Percentiles rank a stretch among this genome's conserved stretches.
Evolutionary conservation across 345 rosid genomes (phyloP).

Genomic region (Punica granatum): DNA sequence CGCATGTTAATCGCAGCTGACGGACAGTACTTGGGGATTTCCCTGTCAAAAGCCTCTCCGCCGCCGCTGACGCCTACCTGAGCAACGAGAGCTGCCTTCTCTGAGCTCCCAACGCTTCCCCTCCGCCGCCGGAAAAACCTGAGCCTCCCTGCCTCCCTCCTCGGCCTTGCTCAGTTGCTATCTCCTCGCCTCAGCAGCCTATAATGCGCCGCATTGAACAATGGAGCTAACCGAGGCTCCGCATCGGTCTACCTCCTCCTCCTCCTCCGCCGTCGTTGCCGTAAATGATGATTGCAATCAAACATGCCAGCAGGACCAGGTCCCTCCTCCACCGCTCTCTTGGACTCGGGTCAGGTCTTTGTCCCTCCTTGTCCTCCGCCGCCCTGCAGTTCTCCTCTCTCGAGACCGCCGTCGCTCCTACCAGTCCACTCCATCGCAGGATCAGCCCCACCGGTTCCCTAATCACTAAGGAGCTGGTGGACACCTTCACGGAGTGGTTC

Average conservation of each 20-base stretch:
- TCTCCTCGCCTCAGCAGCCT: not conserved
- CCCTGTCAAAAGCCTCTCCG: not conserved
- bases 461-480: conserved; percentile 20
- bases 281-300: conserved; percentile 20
- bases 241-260: conserved; percentile 15
- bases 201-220: not conserved
- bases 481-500: conserved; percentile 60
- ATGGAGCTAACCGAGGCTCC: conserved; percentile 21
- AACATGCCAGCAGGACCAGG: conserved; percentile 11
- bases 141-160: not conserved
- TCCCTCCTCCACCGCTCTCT: not conserved
- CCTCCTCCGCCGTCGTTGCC: conserved; percentile 11
- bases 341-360: not conserved
- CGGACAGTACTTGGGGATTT: not conserved
- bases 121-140: not conserved
- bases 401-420: not conserved
- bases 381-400: not conserved
- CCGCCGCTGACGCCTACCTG: not conserved
- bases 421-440: not conserved
- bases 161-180: not conserved
- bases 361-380: conserved; percentile 7
- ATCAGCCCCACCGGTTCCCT: not conserved
- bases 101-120: not conserved
- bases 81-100: not conserved
- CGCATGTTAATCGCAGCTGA: not conserved